Percentiles rank a stretch among this genome's conserved stretches.
Conservation (phyloP, 2,329 filamentous ascomycete genomes). For the Sporothrix euskadiensis region DNA sequence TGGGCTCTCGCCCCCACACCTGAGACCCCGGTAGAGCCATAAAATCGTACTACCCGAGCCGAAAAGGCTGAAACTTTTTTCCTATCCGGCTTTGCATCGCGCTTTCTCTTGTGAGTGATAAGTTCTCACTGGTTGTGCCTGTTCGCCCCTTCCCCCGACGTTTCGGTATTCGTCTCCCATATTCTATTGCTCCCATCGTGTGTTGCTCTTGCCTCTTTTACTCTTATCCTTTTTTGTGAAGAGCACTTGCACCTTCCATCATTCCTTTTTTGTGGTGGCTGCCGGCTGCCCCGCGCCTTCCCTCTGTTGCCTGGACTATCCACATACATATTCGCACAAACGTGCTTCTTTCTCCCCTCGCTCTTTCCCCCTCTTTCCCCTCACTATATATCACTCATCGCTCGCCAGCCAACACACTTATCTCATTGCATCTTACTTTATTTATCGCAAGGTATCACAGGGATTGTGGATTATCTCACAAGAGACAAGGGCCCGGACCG, state of each 20-base stretch:
- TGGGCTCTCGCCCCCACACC: neutral
- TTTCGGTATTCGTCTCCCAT: constrained; percentile 7
- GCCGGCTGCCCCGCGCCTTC: constrained; percentile 20
- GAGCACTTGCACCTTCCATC: neutral
- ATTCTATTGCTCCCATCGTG: constrained; percentile 4
- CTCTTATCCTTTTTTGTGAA: neutral
- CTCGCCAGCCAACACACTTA: neutral
- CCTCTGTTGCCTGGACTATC: constrained; percentile 19
- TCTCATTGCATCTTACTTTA: neutral
- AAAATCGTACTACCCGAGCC: constrained; percentile 19
- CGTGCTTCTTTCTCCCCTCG: neutral
- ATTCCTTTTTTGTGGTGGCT: neutral
- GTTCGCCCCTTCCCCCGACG: constrained; percentile 17
- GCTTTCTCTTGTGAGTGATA: neutral
- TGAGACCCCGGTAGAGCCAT: neutral
- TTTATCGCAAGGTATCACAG: neutral
- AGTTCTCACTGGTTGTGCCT: constrained; percentile 12
- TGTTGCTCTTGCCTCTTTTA: constrained; percentile 21
- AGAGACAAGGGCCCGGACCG: constrained; percentile 17
- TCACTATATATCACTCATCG: neutral
- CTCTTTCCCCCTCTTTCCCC: constrained; percentile 2
- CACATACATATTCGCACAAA: neutral
- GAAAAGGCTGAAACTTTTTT: constrained; percentile 34
- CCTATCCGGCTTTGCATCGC: constrained; percentile 29
- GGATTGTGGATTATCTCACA: neutral